These are phyloP conservation scores for Yamadazyma kitorensis DNA, from an alignment of 805 yeast species.

Conservation along the genomic window DNA sequence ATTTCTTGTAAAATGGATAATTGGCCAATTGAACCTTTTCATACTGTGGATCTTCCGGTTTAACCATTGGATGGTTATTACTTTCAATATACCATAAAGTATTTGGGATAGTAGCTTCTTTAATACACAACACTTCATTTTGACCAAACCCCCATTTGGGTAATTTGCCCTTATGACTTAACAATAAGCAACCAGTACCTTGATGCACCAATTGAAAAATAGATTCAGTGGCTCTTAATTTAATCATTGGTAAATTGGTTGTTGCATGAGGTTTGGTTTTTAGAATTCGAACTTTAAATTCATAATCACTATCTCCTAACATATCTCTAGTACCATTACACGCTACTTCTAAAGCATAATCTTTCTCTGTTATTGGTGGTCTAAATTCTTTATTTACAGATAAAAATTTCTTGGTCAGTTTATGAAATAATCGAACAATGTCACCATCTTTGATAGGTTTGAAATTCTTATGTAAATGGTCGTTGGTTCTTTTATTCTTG, in stretches of 20 bases:
- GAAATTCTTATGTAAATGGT: slow-evolving; percentile 34
- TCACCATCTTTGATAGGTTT: slow-evolving; percentile 51
- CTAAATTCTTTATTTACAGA: slow-evolving; percentile 62
- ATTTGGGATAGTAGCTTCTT: slow-evolving; percentile 63
- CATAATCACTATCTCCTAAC: slow-evolving; percentile 65
- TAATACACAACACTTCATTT: slow-evolving; percentile 85
- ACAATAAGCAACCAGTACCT: slow-evolving; percentile 64
- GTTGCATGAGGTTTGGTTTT: slow-evolving; percentile 28
- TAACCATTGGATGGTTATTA: slow-evolving; percentile 51
- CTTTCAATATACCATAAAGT: slow-evolving; percentile 75
- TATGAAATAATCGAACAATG: slow-evolving; percentile 67
- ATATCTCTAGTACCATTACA: slow-evolving; percentile 63
- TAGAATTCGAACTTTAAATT: slow-evolving; percentile 59
- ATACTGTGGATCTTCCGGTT: slow-evolving; percentile 16
- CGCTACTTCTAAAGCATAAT: slow-evolving; percentile 81
- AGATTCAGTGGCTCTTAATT: slow-evolving; percentile 57
- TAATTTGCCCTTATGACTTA: slow-evolving; percentile 69
- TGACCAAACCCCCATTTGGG: slow-evolving; percentile 87
- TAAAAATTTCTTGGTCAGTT: slow-evolving; percentile 61
- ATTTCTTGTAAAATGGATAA: slow-evolving; percentile 46
- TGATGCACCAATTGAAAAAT: slow-evolving; percentile 67
- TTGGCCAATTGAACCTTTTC: slow-evolving; percentile 19
- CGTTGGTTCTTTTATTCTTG: slow-evolving; percentile 31
- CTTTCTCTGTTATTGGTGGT: slow-evolving; percentile 90
- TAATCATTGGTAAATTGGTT: slow-evolving; percentile 31